phyloP scores from a whole-genome alignment of 2,329 filamentous ascomycete species.

The Cryphonectria parasitica region DNA sequence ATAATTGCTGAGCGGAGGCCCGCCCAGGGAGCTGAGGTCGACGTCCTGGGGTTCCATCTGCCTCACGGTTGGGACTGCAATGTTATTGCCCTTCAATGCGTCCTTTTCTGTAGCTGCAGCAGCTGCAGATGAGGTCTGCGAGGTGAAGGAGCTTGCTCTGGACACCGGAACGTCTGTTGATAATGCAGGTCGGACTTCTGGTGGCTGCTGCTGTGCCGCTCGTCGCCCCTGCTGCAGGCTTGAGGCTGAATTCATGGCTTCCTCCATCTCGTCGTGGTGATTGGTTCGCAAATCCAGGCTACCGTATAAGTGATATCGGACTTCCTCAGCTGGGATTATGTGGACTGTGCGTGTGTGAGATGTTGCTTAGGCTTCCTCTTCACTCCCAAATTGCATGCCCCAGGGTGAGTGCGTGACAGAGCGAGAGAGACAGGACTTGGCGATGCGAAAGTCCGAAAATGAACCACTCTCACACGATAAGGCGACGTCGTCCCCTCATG shows the following conservation, averaged over 20 bases:
- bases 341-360: background rate
- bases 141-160: background rate
- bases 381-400: background rate
- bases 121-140: background rate
- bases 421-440: background rate
- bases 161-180: background rate
- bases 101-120: constrained; percentile 7
- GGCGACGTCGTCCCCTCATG: background rate
- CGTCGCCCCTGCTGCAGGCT: background rate
- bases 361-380: background rate
- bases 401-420: background rate
- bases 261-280: background rate
- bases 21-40: constrained; percentile 21
- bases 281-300: background rate
- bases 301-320: background rate
- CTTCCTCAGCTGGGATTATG: background rate
- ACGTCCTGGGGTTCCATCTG: constrained; percentile 20
- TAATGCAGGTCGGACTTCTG: background rate
- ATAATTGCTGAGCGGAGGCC: constrained; percentile 5
- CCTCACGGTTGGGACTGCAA: background rate
- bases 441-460: background rate
- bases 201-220: background rate
- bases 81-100: constrained; percentile 1
- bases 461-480: background rate
- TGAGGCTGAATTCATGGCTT: background rate